A percentile compares a stretch with the other conserved stretches of the same genome.
Conservation (phyloP, 78 protist genomes). For the Planoprotostelium fungivorum region DNA sequence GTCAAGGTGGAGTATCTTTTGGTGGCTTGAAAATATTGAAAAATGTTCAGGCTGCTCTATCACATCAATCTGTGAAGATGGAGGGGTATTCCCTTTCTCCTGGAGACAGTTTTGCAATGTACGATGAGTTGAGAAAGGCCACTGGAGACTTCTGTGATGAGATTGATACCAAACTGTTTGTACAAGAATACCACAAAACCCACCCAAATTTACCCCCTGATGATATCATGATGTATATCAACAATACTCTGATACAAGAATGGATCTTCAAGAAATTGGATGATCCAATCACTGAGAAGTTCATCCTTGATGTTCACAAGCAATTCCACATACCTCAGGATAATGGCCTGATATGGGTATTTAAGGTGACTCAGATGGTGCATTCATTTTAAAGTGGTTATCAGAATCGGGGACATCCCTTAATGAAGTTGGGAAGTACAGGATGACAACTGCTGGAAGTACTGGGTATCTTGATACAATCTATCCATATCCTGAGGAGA, state of each 20-base stretch:
- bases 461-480: background rate
- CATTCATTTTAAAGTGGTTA: background rate
- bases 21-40: too few relatives aligned
- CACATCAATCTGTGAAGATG: conserved; percentile 16
- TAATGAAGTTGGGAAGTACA: background rate
- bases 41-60: conserved; percentile 5
- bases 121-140: background rate
- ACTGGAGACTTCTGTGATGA: background rate
- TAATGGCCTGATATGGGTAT: too few relatives aligned
- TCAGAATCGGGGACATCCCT: background rate
- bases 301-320: background rate
- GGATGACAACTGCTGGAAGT: background rate
- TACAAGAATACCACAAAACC: background rate
- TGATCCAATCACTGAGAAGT: background rate
- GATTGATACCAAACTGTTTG: background rate
- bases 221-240: conserved; percentile 3
- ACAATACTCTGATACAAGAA: background rate
- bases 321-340: too few relatives aligned
- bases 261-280: background rate
- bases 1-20: too few relatives aligned
- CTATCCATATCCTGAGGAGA: conserved; percentile 6
- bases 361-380: background rate
- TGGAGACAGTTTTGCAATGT: background rate
- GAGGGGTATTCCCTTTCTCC: conserved; percentile 13
- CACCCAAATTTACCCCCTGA: background rate